Base-by-base conservation (phyloP, 495 filamentous ascomycete genomes). In the Penicillium pancosmium region DNA sequence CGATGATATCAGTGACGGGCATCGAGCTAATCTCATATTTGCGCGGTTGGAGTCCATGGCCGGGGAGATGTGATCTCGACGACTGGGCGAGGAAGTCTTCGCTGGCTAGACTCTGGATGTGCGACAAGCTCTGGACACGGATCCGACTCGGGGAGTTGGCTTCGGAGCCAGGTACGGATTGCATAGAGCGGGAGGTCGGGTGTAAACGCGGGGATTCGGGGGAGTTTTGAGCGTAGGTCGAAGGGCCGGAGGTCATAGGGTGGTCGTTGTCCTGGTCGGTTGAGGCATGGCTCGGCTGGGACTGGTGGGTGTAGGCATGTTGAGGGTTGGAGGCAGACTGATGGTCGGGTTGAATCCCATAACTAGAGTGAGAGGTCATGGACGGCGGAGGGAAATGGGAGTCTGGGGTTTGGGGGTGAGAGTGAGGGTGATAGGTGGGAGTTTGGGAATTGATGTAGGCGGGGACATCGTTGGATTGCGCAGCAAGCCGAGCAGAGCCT, bases 1-100 rank as follows among this genome's bases (percentile, higher is more conserved):
- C 95, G 73, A 99, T 99, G 64, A 99, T 93, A 63, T 99, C 95
- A 52, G 85, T 84, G 60, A 98, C 94, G 50, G 95, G 93, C 94
- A 99, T 99, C 52, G 86, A 89, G 74, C 93, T 97, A 61, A 99
- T 98, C 73, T 98, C 94, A 71, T 96, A 99, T 54, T 83, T 80
- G 54, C 80, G 79, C n/a, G 73, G 74, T 47, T 74, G 71, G 7
- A 63, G 40, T 48, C 67, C 69, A 65, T 88, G 84, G 36, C 83
- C 76, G 25, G 80, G 72, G 66, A 72, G 59, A 63, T 75, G 68
- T 57, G 76, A 64, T 63, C 75, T 68, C 52, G 80, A 72, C 31
- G 78, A 74, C 64, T 72, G 80, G 48, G 76, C 84, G 65, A 88
- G 70, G 50, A 87, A 77, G 55, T 91, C 88, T 52, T 93, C 89